Evolutionary conservation across 805 yeast species (phyloP).

Genomic region (Wickerhamomyces silvicola): DNA sequence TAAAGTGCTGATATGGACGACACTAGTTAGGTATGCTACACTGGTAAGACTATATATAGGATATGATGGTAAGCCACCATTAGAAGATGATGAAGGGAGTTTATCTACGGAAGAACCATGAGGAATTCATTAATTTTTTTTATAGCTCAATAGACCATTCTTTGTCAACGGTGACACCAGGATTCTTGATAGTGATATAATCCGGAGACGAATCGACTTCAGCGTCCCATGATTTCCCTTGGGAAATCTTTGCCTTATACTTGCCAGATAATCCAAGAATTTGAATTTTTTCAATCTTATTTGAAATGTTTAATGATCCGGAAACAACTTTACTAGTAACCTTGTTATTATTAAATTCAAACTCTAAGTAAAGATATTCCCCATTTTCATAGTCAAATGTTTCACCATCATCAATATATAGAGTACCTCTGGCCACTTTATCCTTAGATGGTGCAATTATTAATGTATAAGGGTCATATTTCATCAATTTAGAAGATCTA

Average conservation of each 20-base stretch:
- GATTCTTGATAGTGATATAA: constrained; percentile 38
- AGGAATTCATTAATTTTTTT: not conserved
- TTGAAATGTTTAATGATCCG: constrained; percentile 23
- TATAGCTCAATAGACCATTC: constrained; percentile 42
- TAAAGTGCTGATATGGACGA: constrained; percentile 23
- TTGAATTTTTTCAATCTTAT: constrained; percentile 47
- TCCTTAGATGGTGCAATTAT: constrained; percentile 48
- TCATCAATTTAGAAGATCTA: constrained; percentile 72
- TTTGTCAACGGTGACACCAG: constrained; percentile 37
- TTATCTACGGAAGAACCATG: not conserved
- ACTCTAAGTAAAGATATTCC: constrained; percentile 38
- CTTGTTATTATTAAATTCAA: constrained; percentile 31
- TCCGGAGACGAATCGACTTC: constrained; percentile 17
- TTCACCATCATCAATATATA: constrained; percentile 85
- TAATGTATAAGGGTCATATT: constrained; percentile 73
- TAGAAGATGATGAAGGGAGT: constrained; percentile 12
- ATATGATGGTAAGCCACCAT: constrained; percentile 7
- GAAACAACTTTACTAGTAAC: constrained; percentile 25
- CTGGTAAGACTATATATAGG: constrained; percentile 7
- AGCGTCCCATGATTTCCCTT: constrained; percentile 34
- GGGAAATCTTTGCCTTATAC: constrained; percentile 27
- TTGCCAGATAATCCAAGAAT: constrained; percentile 32
- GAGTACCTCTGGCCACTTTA: constrained; percentile 47
- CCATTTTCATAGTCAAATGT: constrained; percentile 51
- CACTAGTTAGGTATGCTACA: constrained; percentile 22